These are phyloP conservation scores for Pythium oligandrum DNA, from an alignment of 352 stramenopile species.

Conservation along the genomic window DNA sequence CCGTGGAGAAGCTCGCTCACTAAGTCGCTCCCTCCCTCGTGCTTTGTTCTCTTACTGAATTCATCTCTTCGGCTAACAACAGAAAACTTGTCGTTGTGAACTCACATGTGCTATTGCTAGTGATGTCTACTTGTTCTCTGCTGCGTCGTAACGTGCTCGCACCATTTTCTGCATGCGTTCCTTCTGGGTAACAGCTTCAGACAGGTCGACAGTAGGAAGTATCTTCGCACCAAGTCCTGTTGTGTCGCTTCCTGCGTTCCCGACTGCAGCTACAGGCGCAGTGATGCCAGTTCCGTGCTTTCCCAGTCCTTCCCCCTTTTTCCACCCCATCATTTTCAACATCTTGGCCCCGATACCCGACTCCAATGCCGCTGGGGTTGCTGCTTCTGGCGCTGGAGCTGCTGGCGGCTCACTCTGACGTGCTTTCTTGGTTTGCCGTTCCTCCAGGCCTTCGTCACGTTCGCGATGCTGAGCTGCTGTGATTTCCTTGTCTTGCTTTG, in stretches of 20 bases:
- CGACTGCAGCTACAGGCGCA: conserved; percentile 41
- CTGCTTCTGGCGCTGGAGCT: conserved; percentile 8
- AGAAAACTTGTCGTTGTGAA: conserved; percentile 4
- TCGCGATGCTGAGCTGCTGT: conserved; percentile 55
- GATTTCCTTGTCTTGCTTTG: conserved; percentile 64
- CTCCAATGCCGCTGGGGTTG: conserved; percentile 27
- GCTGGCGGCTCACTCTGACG: background rate
- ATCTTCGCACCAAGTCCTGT: conserved; percentile 47
- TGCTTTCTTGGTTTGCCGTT: conserved; percentile 16
- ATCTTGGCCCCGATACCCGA: conserved; percentile 77
- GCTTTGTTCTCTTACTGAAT: too few relatives aligned
- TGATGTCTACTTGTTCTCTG: background rate
- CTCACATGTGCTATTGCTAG: background rate
- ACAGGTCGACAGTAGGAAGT: conserved; percentile 31
- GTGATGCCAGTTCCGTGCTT: conserved; percentile 82
- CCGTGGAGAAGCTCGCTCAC: conserved; percentile 50
- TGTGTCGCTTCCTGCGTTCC: conserved; percentile 35
- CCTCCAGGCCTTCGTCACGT: conserved; percentile 48
- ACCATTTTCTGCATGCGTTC: conserved; percentile 58
- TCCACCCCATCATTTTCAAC: conserved; percentile 88
- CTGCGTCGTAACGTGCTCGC: conserved; percentile 53
- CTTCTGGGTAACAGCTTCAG: conserved; percentile 49
- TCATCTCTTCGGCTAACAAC: too few relatives aligned
- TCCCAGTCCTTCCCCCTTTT: conserved; percentile 72
- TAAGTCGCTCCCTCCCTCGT: conserved; percentile 2